Evolutionary conservation across 164 flowering plant genomes (phyloP).

Genomic region (Vitis riparia): DNA sequence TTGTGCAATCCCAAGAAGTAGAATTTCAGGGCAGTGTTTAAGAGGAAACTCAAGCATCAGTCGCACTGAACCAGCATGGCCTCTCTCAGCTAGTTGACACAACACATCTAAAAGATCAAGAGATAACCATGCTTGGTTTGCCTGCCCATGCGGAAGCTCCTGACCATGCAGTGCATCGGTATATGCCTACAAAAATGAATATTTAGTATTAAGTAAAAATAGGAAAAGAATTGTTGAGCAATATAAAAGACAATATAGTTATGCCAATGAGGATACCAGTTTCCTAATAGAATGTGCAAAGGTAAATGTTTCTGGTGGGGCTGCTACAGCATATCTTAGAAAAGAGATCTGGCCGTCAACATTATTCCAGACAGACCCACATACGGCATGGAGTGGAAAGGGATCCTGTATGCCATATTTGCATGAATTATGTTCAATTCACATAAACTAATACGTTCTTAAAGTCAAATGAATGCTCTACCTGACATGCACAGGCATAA

Average conservation of each 20-base stretch:
- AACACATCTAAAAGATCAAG: slow-evolving; percentile 78
- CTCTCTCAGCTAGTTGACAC: slow-evolving; percentile 86
- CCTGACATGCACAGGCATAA: slow-evolving; percentile 45
- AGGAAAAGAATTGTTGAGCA: too few relatives aligned
- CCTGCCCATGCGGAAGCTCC: slow-evolving; percentile 49
- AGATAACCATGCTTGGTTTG: slow-evolving; percentile 79
- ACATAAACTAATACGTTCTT: too few relatives aligned
- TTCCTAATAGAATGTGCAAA: slow-evolving; percentile 66
- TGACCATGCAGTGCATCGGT: slow-evolving; percentile 51
- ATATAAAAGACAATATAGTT: too few relatives aligned
- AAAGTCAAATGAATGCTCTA: slow-evolving; percentile 17
- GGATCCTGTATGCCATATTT: slow-evolving; percentile 57
- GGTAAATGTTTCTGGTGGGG: slow-evolving; percentile 75
- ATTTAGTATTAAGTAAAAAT: not conserved
- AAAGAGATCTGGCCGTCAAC: slow-evolving; percentile 82
- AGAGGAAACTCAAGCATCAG: slow-evolving; percentile 67
- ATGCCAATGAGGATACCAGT: slow-evolving; percentile 45
- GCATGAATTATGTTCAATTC: not conserved
- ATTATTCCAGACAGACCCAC: slow-evolving; percentile 87
- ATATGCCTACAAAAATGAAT: slow-evolving; percentile 47
- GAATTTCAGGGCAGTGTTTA: slow-evolving; percentile 66
- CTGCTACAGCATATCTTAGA: slow-evolving; percentile 74
- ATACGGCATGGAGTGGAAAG: slow-evolving; percentile 81
- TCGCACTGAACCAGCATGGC: slow-evolving; percentile 65
- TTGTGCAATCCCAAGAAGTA: slow-evolving; percentile 82